These are phyloP conservation scores for Pseudogymnoascus sp. DNA, from an alignment of 2,329 filamentous ascomycete genomes.

Conservation along the genomic window DNA sequence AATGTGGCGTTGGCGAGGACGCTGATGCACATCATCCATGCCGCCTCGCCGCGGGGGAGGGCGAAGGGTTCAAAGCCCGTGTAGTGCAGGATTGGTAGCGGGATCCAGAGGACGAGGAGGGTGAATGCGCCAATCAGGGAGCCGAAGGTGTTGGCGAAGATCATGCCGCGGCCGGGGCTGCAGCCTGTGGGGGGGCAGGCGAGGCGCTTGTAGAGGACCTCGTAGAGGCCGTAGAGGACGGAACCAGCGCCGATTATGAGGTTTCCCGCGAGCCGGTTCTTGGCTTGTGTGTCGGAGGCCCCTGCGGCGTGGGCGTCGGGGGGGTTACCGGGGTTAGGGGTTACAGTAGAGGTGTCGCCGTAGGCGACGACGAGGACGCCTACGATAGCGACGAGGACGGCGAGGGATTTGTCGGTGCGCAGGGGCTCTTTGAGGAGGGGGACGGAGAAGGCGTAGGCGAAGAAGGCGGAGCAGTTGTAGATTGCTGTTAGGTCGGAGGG, in stretches of 20 bases:
- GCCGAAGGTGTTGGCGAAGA: conserved; percentile 91
- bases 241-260: conserved; percentile 85
- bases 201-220: conserved; percentile 89
- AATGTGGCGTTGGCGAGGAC: conserved; percentile 86
- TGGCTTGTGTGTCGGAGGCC: conserved; percentile 36
- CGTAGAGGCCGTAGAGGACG: conserved; percentile 91
- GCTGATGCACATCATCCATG: conserved; percentile 69
- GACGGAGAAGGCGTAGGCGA: conserved; percentile 94
- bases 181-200: conserved; percentile 79
- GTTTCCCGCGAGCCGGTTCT: conserved; percentile 72
- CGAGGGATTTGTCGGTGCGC: conserved; percentile 73
- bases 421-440: conserved; percentile 80
- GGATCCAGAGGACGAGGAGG: conserved; percentile 80
- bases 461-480: conserved; percentile 98
- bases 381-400: conserved; percentile 76
- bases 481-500: conserved; percentile 93
- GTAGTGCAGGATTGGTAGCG: conserved; percentile 73
- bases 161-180: conserved; percentile 76
- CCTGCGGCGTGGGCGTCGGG: conserved; percentile 23
- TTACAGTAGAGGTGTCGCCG: conserved; percentile 50
- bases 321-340: conserved; percentile 34
- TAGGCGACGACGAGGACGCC: conserved; percentile 96
- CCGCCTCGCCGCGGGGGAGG: conserved; percentile 68
- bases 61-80: conserved; percentile 74
- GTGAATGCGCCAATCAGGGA: conserved; percentile 83